A percentile compares a stretch with the other conserved stretches of the same genome.
phyloP scores from a whole-genome alignment of 768 basidiomycete species.

The Lanmaoa pseudosensibilis region DNA sequence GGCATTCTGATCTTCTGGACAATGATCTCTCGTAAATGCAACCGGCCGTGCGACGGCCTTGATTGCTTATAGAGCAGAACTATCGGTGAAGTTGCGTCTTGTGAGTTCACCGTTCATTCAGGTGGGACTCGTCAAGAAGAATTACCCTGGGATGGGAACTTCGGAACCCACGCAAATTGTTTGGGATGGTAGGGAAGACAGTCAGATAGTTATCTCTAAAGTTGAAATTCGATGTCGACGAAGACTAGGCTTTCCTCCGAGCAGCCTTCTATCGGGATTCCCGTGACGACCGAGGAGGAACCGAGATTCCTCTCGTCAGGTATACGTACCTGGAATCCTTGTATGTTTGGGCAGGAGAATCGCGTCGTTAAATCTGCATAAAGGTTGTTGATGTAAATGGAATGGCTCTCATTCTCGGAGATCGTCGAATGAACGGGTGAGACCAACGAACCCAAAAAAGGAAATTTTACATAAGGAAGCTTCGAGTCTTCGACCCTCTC shows the following conservation, averaged over 20 bases:
- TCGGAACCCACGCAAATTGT: neutral
- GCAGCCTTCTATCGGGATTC: neutral
- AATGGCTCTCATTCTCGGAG: neutral
- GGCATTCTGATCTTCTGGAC: neutral
- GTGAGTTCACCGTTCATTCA: neutral
- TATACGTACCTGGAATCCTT: no score
- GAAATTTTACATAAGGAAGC: constrained; percentile 30
- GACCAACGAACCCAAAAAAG: constrained; percentile 5
- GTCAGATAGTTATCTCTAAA: neutral
- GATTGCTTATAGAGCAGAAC: neutral
- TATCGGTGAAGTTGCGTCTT: neutral
- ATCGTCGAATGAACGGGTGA: neutral
- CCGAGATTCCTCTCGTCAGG: neutral
- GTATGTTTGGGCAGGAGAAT: neutral
- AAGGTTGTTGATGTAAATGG: no score
- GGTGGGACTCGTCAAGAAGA: neutral
- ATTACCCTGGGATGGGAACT: neutral
- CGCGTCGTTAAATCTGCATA: neutral
- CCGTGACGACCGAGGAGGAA: no score
- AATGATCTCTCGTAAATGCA: neutral
- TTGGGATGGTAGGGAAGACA: neutral
- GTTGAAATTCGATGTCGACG: neutral
- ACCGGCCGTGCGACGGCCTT: neutral
- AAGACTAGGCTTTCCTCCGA: neutral
- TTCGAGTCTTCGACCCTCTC: neutral